These are phyloP conservation scores for Protomyces gravidus DNA, from an alignment of 1,139 yeast genomes.

Conservation along the genomic window DNA sequence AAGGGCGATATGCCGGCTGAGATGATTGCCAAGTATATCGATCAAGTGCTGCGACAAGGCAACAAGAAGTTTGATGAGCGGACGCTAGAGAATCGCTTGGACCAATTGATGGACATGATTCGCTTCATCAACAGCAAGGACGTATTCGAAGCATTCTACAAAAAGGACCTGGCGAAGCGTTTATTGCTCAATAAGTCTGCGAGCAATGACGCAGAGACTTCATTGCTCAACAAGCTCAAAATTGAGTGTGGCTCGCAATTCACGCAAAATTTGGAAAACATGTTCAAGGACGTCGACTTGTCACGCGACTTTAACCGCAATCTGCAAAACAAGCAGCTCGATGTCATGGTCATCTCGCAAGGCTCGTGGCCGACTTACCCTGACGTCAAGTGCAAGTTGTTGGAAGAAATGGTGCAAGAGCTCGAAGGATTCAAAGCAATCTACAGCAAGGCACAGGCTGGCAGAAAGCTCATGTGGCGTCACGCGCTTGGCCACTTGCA, in stretches of 20 bases:
- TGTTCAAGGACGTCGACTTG: slow-evolving; percentile 42
- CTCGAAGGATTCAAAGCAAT: slow-evolving; percentile 36
- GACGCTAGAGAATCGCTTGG: slow-evolving; percentile 35
- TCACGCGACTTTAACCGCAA: slow-evolving; percentile 35
- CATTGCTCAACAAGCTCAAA: slow-evolving; percentile 37
- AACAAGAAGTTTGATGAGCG: slow-evolving; percentile 34
- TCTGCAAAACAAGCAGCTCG: slow-evolving; percentile 34
- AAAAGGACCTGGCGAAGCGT: slow-evolving; percentile 43
- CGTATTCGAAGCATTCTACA: slow-evolving; percentile 41
- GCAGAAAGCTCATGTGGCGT: slow-evolving; percentile 40
- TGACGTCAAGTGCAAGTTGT: slow-evolving; percentile 38
- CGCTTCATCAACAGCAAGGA: slow-evolving; percentile 42
- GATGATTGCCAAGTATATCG: slow-evolving; percentile 43
- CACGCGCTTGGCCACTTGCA: slow-evolving; percentile 40
- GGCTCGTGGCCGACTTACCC: slow-evolving; percentile 42
- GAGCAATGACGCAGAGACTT: slow-evolving; percentile 38
- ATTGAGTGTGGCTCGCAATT: slow-evolving; percentile 41
- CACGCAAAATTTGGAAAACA: slow-evolving; percentile 39
- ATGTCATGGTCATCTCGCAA: slow-evolving; percentile 39
- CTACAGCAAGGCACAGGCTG: slow-evolving; percentile 36
- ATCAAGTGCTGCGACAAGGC: slow-evolving; percentile 38
- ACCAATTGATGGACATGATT: slow-evolving; percentile 36
- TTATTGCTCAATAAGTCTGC: slow-evolving; percentile 39
- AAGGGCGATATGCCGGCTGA: slow-evolving; percentile 37
- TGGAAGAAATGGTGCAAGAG: slow-evolving; percentile 36